phyloP scores from a whole-genome alignment of 2,329 filamentous ascomycete species.

The Trichoderma atrobrunneum region DNA sequence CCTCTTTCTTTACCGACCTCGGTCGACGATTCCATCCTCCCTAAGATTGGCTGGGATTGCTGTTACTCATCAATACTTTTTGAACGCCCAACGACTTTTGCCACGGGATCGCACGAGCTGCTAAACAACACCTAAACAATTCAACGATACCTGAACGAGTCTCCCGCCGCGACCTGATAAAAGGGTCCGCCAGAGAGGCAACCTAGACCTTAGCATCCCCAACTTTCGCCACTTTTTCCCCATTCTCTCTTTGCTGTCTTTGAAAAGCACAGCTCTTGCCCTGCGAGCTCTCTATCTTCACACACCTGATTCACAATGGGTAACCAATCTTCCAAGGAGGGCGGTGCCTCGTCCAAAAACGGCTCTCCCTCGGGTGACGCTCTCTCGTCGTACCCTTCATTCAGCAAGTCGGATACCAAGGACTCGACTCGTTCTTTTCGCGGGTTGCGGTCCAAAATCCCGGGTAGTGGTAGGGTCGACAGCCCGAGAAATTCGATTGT shows the following conservation, averaged over 20 bases:
- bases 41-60: constrained; percentile 35
- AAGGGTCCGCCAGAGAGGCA: constrained; percentile 25
- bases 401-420: constrained; percentile 88
- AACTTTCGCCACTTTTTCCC: constrained; percentile 24
- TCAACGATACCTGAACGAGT: background rate
- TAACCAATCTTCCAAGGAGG: constrained; percentile 68
- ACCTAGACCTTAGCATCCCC: constrained; percentile 10
- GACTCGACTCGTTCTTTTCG: constrained; percentile 86
- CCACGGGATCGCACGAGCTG: background rate
- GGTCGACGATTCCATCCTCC: constrained; percentile 54
- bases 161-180: constrained; percentile 12
- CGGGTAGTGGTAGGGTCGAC: constrained; percentile 67
- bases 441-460: constrained; percentile 85
- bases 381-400: constrained; percentile 84
- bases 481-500: constrained; percentile 78
- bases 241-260: background rate
- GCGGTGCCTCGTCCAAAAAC: constrained; percentile 49
- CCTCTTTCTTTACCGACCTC: constrained; percentile 48
- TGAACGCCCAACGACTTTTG: background rate
- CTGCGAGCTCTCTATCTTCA: constrained; percentile 17
- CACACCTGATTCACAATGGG: constrained; percentile 54
- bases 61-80: background rate
- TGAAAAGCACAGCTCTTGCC: background rate
- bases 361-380: constrained; percentile 30
- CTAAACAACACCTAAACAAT: background rate